These are phyloP conservation scores for Trypanosoma brucei DNA, from an alignment of 208 protist species.

Conservation along the genomic window DNA sequence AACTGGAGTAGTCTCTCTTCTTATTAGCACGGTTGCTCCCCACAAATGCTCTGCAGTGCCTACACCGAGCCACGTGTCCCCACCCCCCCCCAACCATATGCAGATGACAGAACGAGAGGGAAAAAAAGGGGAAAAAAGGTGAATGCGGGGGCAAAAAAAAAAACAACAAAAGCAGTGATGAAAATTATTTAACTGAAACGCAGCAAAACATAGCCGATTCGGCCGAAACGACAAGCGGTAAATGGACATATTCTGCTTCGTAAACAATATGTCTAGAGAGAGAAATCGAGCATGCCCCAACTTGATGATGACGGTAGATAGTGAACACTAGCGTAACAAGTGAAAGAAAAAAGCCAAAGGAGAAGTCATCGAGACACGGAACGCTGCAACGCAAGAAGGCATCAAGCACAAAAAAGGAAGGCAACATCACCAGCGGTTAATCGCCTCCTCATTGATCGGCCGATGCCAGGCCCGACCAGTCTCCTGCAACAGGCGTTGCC, in stretches of 20 bases:
- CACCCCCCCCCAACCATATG: too few relatives aligned
- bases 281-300: too few relatives aligned
- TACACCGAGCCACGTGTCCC: too few relatives aligned
- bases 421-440: constrained; percentile 46
- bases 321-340: too few relatives aligned
- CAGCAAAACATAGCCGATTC: not conserved
- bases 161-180: constrained; percentile 2
- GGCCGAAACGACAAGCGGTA: not conserved
- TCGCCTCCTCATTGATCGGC: constrained; percentile 66
- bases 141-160: not conserved
- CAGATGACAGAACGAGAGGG: not conserved
- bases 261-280: too few relatives aligned
- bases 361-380: too few relatives aligned
- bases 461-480: constrained; percentile 85
- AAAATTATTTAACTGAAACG: constrained; percentile 2
- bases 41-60: too few relatives aligned
- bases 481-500: constrained; percentile 70
- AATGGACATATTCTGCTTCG: too few relatives aligned
- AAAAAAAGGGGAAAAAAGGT: not conserved
- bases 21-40: too few relatives aligned
- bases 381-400: not conserved
- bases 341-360: too few relatives aligned
- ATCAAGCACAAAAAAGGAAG: not conserved
- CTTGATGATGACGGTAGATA: too few relatives aligned
- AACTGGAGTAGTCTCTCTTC: too few relatives aligned